These are phyloP conservation scores for Neonectria faginata DNA, from an alignment of 2,329 filamentous ascomycete species.

Conservation along the genomic window DNA sequence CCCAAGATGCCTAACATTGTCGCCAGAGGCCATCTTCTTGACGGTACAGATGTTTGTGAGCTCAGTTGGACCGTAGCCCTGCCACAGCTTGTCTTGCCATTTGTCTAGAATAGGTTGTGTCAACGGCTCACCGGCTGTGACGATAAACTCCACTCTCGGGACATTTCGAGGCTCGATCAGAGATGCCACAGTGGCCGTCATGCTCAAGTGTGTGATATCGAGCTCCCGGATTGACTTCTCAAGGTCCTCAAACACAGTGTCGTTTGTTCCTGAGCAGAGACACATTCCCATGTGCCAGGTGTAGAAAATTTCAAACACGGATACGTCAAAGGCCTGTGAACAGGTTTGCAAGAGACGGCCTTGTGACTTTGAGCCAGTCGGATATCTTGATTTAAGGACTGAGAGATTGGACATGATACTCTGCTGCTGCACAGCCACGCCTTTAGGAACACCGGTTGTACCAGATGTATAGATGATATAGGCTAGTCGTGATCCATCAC, in stretches of 20 bases:
- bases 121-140: slow-evolving; percentile 85
- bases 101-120: slow-evolving; percentile 75
- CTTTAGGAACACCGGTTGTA: slow-evolving; percentile 83
- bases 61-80: slow-evolving; percentile 87
- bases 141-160: slow-evolving; percentile 78
- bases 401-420: slow-evolving; percentile 84
- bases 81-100: slow-evolving; percentile 79
- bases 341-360: slow-evolving; percentile 83
- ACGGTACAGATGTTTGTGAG: slow-evolving; percentile 90
- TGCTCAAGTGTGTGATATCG: slow-evolving; percentile 80
- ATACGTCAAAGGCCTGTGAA: slow-evolving; percentile 88
- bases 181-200: slow-evolving; percentile 87
- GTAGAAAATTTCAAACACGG: slow-evolving; percentile 92
- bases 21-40: slow-evolving; percentile 67
- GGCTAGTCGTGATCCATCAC: slow-evolving; percentile 66
- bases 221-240: slow-evolving; percentile 74
- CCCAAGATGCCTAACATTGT: slow-evolving; percentile 82
- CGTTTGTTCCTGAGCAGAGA: slow-evolving; percentile 80
- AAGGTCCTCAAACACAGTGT: slow-evolving; percentile 78
- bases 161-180: slow-evolving; percentile 77
- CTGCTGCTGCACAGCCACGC: slow-evolving; percentile 79
- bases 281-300: slow-evolving; percentile 83
- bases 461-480: slow-evolving; percentile 89
- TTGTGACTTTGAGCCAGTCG: slow-evolving; percentile 52
- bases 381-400: slow-evolving; percentile 74